phyloP scores from a whole-genome alignment of 345 rosid species.

The Zanthoxylum bungeanum region DNA sequence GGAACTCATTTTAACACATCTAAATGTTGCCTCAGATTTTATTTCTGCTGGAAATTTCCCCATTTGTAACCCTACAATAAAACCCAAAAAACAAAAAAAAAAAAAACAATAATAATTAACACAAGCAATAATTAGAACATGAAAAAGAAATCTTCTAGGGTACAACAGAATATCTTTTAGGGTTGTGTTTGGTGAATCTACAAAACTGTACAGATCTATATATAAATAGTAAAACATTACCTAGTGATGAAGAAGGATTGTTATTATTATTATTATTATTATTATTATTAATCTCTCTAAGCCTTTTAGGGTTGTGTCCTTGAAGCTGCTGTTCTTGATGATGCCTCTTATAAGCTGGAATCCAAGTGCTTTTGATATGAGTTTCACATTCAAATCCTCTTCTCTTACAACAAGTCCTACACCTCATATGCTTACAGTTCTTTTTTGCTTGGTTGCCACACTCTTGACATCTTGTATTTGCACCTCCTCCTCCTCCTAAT shows the following conservation, averaged over 20 bases:
- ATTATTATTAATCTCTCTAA: too few species aligned
- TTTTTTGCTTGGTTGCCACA: conserved; percentile 38
- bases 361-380: conserved; percentile 36
- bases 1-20: conserved; percentile 42
- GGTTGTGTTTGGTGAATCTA: neutral
- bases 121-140: neutral
- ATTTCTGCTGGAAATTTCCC: conserved; percentile 42
- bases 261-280: too few species aligned
- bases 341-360: conserved; percentile 23
- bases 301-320: conserved; percentile 39
- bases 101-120: neutral
- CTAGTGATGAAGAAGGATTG: conserved; percentile 12
- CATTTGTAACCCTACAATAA: conserved; percentile 33
- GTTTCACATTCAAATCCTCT: conserved; percentile 29
- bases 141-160: neutral
- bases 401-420: conserved; percentile 33
- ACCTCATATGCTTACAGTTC: conserved; percentile 28
- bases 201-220: neutral
- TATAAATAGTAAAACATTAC: conserved; percentile 13
- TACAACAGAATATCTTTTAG: neutral
- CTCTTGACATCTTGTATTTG: conserved; percentile 31
- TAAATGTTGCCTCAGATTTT: conserved; percentile 37
- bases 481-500: too few species aligned
- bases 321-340: conserved; percentile 22
- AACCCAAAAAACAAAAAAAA: neutral